Base-by-base conservation (phyloP, 495 filamentous ascomycete genomes). In the Lepidopterella palustris region DNA sequence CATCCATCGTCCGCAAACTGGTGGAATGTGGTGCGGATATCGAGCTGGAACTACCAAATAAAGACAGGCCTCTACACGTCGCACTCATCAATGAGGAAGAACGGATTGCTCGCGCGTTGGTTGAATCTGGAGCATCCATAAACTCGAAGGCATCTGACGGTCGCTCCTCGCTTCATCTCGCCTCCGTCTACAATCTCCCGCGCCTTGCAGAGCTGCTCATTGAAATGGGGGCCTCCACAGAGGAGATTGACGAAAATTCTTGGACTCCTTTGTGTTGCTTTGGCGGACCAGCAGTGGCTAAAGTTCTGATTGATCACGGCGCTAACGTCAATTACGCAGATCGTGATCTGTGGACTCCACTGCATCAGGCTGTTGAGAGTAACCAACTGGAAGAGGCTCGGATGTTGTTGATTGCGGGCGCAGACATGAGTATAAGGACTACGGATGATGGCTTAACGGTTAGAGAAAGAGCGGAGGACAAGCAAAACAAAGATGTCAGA, bases 231-330 rank as follows among this genome's bases (percentile, higher is more conserved):
- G 20, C 23, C 9, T 42, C 47, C 21, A 26, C 31, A 5, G 55
- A 62, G 26, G 53, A 28, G 31, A 11, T 48, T 13, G 60, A 62
- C n/a, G 55, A 62, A 26, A 47, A 57, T n/a, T 52, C 54, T 2
- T 62, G 60, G 60, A 62, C 60, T 10, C 54, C 60, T 4, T 31
- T 62, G 18, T 62, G 60, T 47, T 62, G 60, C 48, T 53, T 49
- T 45, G 55, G 26, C 15, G 8, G 21, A 18, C 5, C 35, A 3
- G 51, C 31, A 1, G 25, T 62, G 0, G 55, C 35, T 8, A 11
- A 18, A 11, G 6, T 45, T 2, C 60, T 62, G 24, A 45, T 62
- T 26, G 20, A 27, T 15, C 21, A 32, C 23, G 60, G 60, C 23
- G 60, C 60, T 1, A 48, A 58, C 53, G 60, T 62, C 0, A 40